A percentile compares a stretch with the other conserved stretches of the same genome.
phyloP scores from a whole-genome alignment of 257 asterid species.

The Solanum pinnatisectum region DNA sequence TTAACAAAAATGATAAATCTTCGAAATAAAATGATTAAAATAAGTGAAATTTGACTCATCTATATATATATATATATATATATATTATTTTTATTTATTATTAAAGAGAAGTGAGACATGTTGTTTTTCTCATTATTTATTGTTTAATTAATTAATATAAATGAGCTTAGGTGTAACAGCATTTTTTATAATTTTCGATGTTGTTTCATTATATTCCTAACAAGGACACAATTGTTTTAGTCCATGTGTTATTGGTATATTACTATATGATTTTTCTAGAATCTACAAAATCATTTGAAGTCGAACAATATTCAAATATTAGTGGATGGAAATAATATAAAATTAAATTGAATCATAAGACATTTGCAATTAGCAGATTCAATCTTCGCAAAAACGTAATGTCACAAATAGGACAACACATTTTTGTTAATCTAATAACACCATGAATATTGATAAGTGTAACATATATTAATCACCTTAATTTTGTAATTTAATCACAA shows the following conservation, averaged over 20 bases:
- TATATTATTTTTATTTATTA: no score
- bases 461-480: not conserved
- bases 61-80: no score
- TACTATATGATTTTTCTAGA: not conserved
- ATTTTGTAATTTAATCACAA: not conserved
- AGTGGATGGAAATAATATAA: not conserved
- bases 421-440: not conserved
- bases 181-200: not conserved
- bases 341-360: not conserved
- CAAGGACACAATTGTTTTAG: not conserved
- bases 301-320: not conserved
- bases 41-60: no score
- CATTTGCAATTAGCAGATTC: not conserved
- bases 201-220: not conserved
- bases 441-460: not conserved
- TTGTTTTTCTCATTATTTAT: not conserved
- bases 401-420: not conserved
- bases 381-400: not conserved
- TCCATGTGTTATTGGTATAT: not conserved
- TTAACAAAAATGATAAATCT: not conserved
- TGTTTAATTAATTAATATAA: not conserved
- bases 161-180: not conserved
- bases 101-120: not conserved
- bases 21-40: not conserved
- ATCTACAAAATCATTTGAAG: not conserved